Evolutionary conservation across 345 rosid genomes (phyloP).

Genomic region (Eucalyptus cladocalyx): DNA sequence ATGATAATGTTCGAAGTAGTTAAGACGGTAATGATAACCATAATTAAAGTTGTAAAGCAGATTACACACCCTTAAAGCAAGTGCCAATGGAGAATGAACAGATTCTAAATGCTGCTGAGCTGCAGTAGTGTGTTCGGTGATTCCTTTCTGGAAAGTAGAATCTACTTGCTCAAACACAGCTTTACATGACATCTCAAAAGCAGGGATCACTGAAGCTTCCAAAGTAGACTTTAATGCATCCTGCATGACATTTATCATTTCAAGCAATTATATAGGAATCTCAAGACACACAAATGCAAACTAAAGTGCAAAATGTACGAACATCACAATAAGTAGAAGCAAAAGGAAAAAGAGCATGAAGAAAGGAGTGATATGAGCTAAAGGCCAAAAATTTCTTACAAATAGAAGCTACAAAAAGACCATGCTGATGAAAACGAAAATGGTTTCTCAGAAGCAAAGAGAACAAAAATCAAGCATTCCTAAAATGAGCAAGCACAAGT

Average conservation of each 20-base stretch:
- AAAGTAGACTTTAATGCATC: constrained; percentile 59
- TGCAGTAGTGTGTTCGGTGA: constrained; percentile 61
- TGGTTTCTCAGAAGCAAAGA: not conserved
- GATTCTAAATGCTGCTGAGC: constrained; percentile 69
- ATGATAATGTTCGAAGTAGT: not conserved
- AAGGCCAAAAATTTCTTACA: not conserved
- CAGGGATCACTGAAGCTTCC: constrained; percentile 73
- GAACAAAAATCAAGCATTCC: not conserved
- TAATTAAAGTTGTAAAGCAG: not conserved
- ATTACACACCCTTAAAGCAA: constrained; percentile 55
- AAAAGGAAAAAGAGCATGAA: not conserved
- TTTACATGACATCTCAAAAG: constrained; percentile 87
- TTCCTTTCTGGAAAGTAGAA: constrained; percentile 70
- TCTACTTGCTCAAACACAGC: constrained; percentile 90
- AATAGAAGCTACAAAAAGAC: not conserved
- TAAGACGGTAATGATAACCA: not conserved
- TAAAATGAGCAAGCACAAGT: not conserved
- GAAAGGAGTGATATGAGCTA: not conserved
- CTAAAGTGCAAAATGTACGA: not conserved
- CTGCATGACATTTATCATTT: constrained; percentile 14
- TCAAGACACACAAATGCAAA: not conserved
- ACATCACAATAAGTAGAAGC: not conserved
- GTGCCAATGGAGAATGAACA: constrained; percentile 55
- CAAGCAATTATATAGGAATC: not conserved
- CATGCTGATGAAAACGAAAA: not conserved